Evolutionary conservation across 345 rosid genomes (phyloP).

Genomic region (Raphanus raphanistrum): DNA sequence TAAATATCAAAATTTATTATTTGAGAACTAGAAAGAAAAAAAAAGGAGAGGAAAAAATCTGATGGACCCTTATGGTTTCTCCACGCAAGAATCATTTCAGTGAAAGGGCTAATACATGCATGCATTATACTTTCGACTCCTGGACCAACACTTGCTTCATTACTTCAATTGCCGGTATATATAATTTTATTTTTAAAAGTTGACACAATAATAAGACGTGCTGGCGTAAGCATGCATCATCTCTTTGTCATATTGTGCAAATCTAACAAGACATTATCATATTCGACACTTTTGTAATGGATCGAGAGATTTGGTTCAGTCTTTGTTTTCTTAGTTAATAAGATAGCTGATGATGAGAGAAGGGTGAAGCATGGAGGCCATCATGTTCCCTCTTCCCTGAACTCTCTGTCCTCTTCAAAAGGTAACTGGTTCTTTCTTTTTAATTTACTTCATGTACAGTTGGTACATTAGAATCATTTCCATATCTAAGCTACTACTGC

Average conservation of each 20-base stretch:
- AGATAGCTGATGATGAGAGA: conserved; percentile 40
- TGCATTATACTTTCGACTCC: conserved; percentile 28
- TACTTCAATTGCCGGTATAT: background rate
- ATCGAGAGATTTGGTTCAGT: conserved; percentile 45
- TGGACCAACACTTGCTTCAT: conserved; percentile 29
- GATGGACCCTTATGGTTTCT: conserved; percentile 38
- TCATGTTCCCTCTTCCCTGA: conserved; percentile 73
- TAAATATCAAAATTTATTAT: background rate
- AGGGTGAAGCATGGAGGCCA: conserved; percentile 65
- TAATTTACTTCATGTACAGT: conserved; percentile 7
- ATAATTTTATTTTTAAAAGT: background rate
- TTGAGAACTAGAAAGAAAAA: background rate
- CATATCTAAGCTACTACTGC: background rate
- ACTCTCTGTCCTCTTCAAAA: conserved; percentile 53
- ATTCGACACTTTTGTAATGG: conserved; percentile 31
- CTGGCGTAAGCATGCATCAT: conserved; percentile 65
- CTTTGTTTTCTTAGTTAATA: conserved; percentile 12
- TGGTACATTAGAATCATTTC: conserved; percentile 27
- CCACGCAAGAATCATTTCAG: conserved; percentile 60
- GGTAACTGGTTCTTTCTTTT: conserved; percentile 25
- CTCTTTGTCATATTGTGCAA: conserved; percentile 35
- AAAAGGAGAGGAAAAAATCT: conserved; percentile 7
- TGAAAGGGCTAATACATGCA: conserved; percentile 33
- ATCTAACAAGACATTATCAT: conserved; percentile 30
- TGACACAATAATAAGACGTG: conserved; percentile 37